Conservation (phyloP, 805 yeast species). For the Ogataea angusta region DNA sequence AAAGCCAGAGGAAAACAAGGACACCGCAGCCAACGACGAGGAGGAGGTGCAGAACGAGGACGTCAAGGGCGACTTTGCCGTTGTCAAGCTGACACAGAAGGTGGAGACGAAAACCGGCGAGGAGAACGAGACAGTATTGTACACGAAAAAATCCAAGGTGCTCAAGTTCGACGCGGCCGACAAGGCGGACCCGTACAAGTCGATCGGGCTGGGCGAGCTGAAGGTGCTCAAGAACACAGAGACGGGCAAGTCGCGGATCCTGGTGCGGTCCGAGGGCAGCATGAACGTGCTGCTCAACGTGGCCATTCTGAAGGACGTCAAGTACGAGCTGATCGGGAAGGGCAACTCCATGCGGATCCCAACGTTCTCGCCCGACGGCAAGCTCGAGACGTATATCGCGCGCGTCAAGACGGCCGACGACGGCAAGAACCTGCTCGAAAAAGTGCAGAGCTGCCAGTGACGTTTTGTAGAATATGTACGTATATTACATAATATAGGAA, state of each 20-base stretch:
- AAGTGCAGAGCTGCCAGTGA: slow-evolving; percentile 25
- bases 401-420: slow-evolving; percentile 76
- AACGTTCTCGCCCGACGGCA: slow-evolving; percentile 51
- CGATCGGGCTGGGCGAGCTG: slow-evolving; percentile 79
- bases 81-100: slow-evolving; percentile 45
- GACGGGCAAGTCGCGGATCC: slow-evolving; percentile 62
- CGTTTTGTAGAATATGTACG: slow-evolving; percentile 8
- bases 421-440: slow-evolving; percentile 49
- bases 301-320: slow-evolving; percentile 52
- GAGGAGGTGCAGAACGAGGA: slow-evolving; percentile 42
- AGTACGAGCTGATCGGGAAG: slow-evolving; percentile 60
- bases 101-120: slow-evolving; percentile 73
- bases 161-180: slow-evolving; percentile 55
- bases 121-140: slow-evolving; percentile 67
- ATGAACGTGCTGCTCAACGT: slow-evolving; percentile 74
- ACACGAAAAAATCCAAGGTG: slow-evolving; percentile 68
- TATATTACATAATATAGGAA: slow-evolving; percentile 2
- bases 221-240: slow-evolving; percentile 62
- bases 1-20: slow-evolving; percentile 14
- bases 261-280: slow-evolving; percentile 87
- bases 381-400: slow-evolving; percentile 63
- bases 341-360: slow-evolving; percentile 69
- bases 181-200: slow-evolving; percentile 47
- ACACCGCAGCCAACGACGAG: slow-evolving; percentile 26
- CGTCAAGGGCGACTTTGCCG: slow-evolving; percentile 47